phyloP scores from a whole-genome alignment of 2,329 filamentous ascomycete genomes.

The Madurella fahalii region DNA sequence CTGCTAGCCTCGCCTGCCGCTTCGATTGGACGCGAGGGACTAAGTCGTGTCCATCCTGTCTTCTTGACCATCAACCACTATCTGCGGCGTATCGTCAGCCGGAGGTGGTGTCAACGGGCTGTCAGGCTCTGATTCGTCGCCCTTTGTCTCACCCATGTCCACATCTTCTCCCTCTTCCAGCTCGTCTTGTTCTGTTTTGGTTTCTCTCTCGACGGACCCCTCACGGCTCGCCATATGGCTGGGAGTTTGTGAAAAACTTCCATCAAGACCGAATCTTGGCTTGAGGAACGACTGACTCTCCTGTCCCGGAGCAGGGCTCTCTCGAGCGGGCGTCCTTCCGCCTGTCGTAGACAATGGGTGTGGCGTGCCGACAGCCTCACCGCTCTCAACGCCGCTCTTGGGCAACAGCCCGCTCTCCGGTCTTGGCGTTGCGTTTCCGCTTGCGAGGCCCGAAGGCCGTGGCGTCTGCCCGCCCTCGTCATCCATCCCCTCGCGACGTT shows the following conservation, averaged over 20 bases:
- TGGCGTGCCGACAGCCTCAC: constrained; percentile 26
- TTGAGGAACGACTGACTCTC: constrained; percentile 33
- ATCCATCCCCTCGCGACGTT: constrained; percentile 78
- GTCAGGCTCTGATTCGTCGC: constrained; percentile 52
- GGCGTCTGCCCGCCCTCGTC: constrained; percentile 54
- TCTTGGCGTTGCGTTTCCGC: constrained; percentile 48
- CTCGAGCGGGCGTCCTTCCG: constrained; percentile 29
- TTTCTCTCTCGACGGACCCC: constrained; percentile 31
- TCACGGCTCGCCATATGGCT: constrained; percentile 39
- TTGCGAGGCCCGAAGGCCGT: constrained; percentile 42
- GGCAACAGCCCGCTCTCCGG: constrained; percentile 39
- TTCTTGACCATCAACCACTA: constrained; percentile 46
- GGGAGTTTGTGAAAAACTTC: constrained; percentile 35
- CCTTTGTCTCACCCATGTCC: constrained; percentile 46
- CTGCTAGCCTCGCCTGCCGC: not conserved
- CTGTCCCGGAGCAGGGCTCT: constrained; percentile 31
- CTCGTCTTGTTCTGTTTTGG: constrained; percentile 23
- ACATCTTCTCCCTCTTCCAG: constrained; percentile 22
- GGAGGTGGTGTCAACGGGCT: constrained; percentile 33
- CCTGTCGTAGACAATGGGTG: constrained; percentile 26
- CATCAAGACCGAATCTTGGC: constrained; percentile 30
- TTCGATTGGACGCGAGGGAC: not conserved
- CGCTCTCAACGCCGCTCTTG: constrained; percentile 23
- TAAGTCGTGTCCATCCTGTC: constrained; percentile 65
- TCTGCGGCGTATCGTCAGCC: constrained; percentile 44